Conservation (phyloP, 768 basidiomycete species). For the Termitomyces sp. region DNA sequence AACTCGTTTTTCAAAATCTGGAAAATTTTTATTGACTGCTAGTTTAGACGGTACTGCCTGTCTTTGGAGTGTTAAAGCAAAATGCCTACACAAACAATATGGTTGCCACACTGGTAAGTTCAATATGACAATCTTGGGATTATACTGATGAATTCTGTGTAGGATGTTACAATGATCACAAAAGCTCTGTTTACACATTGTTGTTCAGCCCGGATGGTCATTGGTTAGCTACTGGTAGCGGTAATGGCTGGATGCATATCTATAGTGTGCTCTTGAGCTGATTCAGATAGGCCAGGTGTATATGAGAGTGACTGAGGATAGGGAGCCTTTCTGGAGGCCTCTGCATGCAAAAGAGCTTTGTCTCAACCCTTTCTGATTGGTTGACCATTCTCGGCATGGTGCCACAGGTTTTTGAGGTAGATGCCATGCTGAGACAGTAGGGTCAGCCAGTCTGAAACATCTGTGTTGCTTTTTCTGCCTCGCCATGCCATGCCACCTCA, state of each 20-base stretch:
- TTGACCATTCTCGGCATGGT: too few relatives aligned
- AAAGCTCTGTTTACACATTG: conserved; percentile 64
- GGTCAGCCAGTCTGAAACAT: too few relatives aligned
- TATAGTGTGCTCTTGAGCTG: conserved; percentile 59
- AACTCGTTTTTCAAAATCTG: conserved; percentile 67
- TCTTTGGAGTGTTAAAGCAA: conserved; percentile 69
- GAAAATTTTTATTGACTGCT: conserved; percentile 68
- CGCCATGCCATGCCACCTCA: too few relatives aligned
- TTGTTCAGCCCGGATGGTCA: conserved; percentile 71
- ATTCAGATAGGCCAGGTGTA: conserved; percentile 50
- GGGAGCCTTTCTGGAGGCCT: too few relatives aligned
- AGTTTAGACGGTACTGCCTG: conserved; percentile 76
- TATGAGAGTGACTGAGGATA: conserved; percentile 81
- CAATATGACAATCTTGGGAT: background rate
- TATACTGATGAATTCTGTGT: conserved; percentile 2
- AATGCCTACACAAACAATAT: conserved; percentile 57
- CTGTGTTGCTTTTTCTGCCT: too few relatives aligned
- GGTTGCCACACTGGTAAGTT: conserved; percentile 55
- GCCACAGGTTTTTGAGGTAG: too few relatives aligned
- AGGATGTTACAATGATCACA: conserved; percentile 76
- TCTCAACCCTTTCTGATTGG: too few relatives aligned
- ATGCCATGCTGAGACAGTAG: too few relatives aligned
- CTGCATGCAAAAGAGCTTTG: too few relatives aligned
- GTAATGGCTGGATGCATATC: conserved; percentile 71
- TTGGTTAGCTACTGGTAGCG: conserved; percentile 71